A percentile compares a stretch with the other conserved stretches of the same genome.
These are phyloP conservation scores for Scutellaria minor DNA, from an alignment of 257 asterid genomes.

Conservation along the genomic window DNA sequence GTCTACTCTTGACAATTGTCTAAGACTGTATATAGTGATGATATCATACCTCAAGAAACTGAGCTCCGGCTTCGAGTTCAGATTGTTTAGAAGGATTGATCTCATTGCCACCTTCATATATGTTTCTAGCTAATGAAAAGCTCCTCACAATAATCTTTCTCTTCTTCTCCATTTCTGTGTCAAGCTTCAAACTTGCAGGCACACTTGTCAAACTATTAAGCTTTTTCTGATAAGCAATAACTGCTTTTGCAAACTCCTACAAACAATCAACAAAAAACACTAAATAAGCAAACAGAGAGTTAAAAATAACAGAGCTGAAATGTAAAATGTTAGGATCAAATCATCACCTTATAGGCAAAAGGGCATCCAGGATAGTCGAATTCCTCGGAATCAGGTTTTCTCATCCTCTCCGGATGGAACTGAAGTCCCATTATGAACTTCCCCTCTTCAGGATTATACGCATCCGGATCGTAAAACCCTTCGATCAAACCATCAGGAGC, in stretches of 20 bases:
- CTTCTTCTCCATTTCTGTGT: slow-evolving; percentile 54
- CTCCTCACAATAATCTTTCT: slow-evolving; percentile 52
- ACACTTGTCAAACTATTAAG: slow-evolving; percentile 39
- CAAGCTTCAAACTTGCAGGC: slow-evolving; percentile 41
- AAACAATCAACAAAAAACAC: neutral
- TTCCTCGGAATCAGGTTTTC: slow-evolving; percentile 55
- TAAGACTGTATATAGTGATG: no score
- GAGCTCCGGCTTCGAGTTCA: slow-evolving; percentile 73
- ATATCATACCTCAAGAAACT: slow-evolving; percentile 68
- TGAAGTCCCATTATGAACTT: slow-evolving; percentile 94
- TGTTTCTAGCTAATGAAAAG: slow-evolving; percentile 62
- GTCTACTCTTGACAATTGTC: no score
- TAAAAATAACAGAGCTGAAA: neutral
- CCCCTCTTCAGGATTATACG: slow-evolving; percentile 81
- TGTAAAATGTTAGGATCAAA: neutral
- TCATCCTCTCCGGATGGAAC: slow-evolving; percentile 94
- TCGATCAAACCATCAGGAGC: slow-evolving; percentile 87
- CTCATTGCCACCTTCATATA: slow-evolving; percentile 44
- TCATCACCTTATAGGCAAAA: slow-evolving; percentile 58
- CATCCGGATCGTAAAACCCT: slow-evolving; percentile 87
- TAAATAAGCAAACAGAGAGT: neutral
- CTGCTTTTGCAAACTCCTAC: slow-evolving; percentile 77
- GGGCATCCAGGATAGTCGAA: slow-evolving; percentile 91
- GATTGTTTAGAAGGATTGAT: slow-evolving; percentile 44
- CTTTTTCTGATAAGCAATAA: slow-evolving; percentile 65